phyloP scores from a whole-genome alignment of 1,284 basidiomycete genomes.

The Ganoderma sinense region DNA sequence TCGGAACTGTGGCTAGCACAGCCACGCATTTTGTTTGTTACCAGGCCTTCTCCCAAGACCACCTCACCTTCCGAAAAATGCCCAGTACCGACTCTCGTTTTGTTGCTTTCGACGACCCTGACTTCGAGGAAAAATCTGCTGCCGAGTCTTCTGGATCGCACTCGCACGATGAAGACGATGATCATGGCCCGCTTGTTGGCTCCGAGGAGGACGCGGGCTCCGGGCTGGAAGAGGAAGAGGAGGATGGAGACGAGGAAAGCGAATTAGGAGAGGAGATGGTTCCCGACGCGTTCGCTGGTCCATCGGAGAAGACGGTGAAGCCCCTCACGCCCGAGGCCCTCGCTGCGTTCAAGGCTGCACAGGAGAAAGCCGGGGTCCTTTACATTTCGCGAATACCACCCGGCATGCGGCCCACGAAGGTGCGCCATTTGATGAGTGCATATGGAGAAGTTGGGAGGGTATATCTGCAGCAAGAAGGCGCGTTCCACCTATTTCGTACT shows the following conservation, averaged over 20 bases:
- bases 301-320: constrained; percentile 64
- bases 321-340: constrained; percentile 77
- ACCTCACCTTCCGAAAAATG: constrained; percentile 13
- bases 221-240: constrained; percentile 36
- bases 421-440: constrained; percentile 89
- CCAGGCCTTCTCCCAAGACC: neutral
- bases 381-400: constrained; percentile 98
- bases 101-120: constrained; percentile 31
- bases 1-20: constrained; percentile 4
- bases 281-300: constrained; percentile 63
- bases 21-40: constrained; percentile 14
- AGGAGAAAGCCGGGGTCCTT: constrained; percentile 82
- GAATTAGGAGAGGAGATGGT: constrained; percentile 55
- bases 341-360: constrained; percentile 72
- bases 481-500: constrained; percentile 22
- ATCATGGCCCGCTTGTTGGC: constrained; percentile 35
- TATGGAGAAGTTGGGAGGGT: constrained; percentile 88
- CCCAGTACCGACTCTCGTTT: constrained; percentile 36
- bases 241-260: constrained; percentile 20
- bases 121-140: constrained; percentile 28
- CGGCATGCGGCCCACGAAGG: constrained; percentile 98
- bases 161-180: constrained; percentile 23
- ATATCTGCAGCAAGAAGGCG: constrained; percentile 89
- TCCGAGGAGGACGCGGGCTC: constrained; percentile 35
- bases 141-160: constrained; percentile 15